Evolutionary conservation across 805 yeast species (phyloP).

Genomic region (Ogataea wickerhamii): DNA sequence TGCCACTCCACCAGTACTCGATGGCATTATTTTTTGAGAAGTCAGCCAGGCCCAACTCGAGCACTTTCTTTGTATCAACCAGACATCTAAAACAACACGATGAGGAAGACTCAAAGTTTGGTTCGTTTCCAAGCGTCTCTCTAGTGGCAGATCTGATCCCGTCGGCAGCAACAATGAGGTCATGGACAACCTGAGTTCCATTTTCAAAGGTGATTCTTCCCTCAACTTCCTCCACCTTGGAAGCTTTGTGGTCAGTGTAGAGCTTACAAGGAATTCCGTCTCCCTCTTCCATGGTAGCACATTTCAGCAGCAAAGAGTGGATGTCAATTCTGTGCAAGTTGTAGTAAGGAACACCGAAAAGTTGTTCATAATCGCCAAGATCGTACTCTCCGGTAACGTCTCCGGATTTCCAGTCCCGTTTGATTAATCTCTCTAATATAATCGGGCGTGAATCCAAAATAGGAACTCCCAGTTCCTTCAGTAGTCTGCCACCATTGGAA

Average conservation of each 20-base stretch:
- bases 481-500: conserved; percentile 29
- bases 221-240: conserved; percentile 23
- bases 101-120: conserved; percentile 17
- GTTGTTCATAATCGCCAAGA: conserved; percentile 28
- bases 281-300: conserved; percentile 20
- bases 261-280: conserved; percentile 25
- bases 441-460: conserved; percentile 25
- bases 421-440: conserved; percentile 23
- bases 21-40: conserved; percentile 26
- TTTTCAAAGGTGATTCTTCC: conserved; percentile 27
- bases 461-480: conserved; percentile 29
- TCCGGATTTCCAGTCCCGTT: conserved; percentile 26
- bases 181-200: conserved; percentile 23
- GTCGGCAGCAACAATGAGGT: conserved; percentile 32
- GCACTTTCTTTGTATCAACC: conserved; percentile 22
- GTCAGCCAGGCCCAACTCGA: conserved; percentile 19
- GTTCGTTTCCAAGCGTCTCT: conserved; percentile 22
- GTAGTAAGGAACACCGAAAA: conserved; percentile 29
- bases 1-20: conserved; percentile 26
- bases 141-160: conserved; percentile 28
- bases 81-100: conserved; percentile 27
- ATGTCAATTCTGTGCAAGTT: conserved; percentile 31
- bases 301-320: conserved; percentile 21
- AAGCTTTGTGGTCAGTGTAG: conserved; percentile 20
- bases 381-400: conserved; percentile 22